A percentile compares a stretch with the other conserved stretches of the same genome.
Evolutionary conservation across 805 yeast genomes (phyloP).

Genomic region (Saccharomycopsis sp.): DNA sequence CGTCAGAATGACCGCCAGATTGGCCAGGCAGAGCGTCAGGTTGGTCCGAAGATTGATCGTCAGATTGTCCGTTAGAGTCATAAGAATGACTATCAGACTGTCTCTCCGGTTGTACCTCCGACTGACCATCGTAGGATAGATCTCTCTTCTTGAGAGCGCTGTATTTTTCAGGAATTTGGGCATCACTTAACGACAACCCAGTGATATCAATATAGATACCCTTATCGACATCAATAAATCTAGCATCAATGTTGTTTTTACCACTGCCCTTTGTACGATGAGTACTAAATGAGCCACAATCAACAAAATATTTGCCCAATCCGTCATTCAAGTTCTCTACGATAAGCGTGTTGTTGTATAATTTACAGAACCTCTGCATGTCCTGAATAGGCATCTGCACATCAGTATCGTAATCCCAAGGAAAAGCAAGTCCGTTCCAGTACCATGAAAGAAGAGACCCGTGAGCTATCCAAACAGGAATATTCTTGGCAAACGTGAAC

Average conservation of each 20-base stretch:
- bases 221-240: conserved; percentile 62
- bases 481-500: conserved; percentile 38
- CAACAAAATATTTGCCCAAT: conserved; percentile 48
- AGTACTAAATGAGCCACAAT: conserved; percentile 40
- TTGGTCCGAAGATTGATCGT: no score
- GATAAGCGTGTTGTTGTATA: conserved; percentile 36
- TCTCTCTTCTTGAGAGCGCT: background rate
- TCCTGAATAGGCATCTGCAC: conserved; percentile 51
- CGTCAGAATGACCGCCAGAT: no score
- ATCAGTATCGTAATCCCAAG: conserved; percentile 65
- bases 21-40: no score
- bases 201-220: conserved; percentile 72
- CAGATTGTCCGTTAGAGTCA: no score
- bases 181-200: conserved; percentile 44
- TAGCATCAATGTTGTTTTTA: conserved; percentile 57
- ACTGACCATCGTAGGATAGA: no score
- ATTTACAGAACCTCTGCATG: conserved; percentile 37
- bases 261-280: conserved; percentile 52
- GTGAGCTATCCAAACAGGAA: conserved; percentile 57
- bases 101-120: no score
- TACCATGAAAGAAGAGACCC: conserved; percentile 58
- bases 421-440: conserved; percentile 54
- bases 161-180: conserved; percentile 8
- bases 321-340: conserved; percentile 45
- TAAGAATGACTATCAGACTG: no score